A percentile compares a stretch with the other conserved stretches of the same genome.
These are phyloP conservation scores for Mucor circinelloides DNA, from an alignment of 371 early-diverging fungal genomes.

Conservation along the genomic window DNA sequence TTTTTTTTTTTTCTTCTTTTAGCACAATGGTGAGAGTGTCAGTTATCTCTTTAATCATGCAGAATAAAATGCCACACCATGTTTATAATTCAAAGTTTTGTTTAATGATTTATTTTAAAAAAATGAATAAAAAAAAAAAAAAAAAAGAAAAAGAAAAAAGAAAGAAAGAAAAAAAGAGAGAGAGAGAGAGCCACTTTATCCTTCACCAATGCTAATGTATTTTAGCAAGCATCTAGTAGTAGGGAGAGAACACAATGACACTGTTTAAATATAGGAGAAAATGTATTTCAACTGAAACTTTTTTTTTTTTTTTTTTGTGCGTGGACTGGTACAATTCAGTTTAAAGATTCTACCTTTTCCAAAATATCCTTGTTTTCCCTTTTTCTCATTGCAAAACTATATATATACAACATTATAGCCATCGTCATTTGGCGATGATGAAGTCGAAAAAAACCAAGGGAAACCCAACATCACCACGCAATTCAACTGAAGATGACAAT, in stretches of 20 bases:
- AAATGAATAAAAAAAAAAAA: neutral
- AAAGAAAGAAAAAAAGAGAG: constrained; percentile 2
- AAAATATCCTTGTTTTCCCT: neutral
- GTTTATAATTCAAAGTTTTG: neutral
- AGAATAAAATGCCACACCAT: constrained; percentile 23
- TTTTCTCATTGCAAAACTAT: neutral
- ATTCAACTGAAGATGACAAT: constrained; percentile 9
- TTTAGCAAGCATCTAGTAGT: neutral
- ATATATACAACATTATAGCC: neutral
- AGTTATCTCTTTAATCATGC: constrained; percentile 82
- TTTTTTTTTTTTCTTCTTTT: neutral
- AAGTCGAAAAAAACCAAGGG: constrained; percentile 25
- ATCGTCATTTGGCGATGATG: constrained; percentile 21
- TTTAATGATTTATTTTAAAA: neutral
- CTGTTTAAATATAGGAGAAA: neutral
- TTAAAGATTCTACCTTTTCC: neutral
- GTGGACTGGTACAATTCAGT: neutral
- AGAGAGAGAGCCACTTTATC: too few species aligned
- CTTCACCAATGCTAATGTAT: too few species aligned
- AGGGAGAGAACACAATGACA: neutral
- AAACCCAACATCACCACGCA: constrained; percentile 4
- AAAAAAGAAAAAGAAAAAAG: neutral
- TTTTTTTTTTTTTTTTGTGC: constrained; percentile 10
- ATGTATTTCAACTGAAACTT: constrained; percentile 6
- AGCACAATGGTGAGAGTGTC: constrained; percentile 97